Evolutionary conservation across 805 yeast genomes (phyloP), one percentile per base, ranked within the genome.

Genomic region (Saccharomycopsis sp.): DNA sequence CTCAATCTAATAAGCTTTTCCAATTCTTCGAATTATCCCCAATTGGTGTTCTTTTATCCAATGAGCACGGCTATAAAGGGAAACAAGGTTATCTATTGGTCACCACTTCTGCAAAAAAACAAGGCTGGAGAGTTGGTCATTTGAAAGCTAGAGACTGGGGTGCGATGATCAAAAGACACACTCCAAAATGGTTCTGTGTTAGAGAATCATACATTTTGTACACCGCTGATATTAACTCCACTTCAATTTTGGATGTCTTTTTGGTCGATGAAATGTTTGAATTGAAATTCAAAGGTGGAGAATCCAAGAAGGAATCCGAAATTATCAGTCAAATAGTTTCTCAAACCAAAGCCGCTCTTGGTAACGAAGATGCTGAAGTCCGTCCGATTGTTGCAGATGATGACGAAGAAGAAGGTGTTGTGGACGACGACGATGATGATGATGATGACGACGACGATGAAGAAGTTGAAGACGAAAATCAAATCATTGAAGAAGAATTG

Each of bases 71-170:
- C 0, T 81, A 69, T 53, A 76, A 75, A 42, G 95, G 97, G 1
- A 92, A 87, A 52, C 96, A 92, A 59, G 99, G 98, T 2, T 73
- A 75, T 38, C 59, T 89, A 43, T 73, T 82, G 41, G 74, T 88
- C 35, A 76, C 87, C 16, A 80, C 95, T 1, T 76, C 86, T 0
- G 89, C 97, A 0, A 76, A 75, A 48, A 69, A 87, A 0, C 94
- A 86, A 56, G 97, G 98, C 2, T 92, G 98, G 97, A 69, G 94
- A 51, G 96, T 89, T 4, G 83, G 92, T 3, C 96, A 89, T 55
- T 75, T 86, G 59, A 76, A 73, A 47, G 75, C 84, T 5, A 73
- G 76, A 47, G 96, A 85, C 53, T 64, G 86, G 52, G 73, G 75
- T 50, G 87, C 84, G 27, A 86, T 92, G 95, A 81, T 89, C 38